phyloP scores from a whole-genome alignment of 768 basidiomycete genomes.

The Leucocoprinus birnbaumii region DNA sequence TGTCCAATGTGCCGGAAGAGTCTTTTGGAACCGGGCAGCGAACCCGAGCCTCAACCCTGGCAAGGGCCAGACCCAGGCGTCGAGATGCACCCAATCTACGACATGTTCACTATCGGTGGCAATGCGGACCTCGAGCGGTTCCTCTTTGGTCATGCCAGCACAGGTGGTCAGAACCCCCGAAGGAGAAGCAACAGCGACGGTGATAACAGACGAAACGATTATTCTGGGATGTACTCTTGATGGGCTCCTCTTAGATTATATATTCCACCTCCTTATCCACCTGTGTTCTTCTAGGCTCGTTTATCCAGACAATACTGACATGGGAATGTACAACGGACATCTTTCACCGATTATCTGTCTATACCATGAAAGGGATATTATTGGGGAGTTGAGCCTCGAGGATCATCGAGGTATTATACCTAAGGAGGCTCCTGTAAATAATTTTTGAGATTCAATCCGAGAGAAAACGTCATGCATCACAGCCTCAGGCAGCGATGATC shows the following conservation, averaged over 20 bases:
- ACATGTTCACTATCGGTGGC: neutral
- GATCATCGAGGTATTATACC: neutral
- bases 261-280: too few relatives aligned
- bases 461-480: neutral
- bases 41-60: neutral
- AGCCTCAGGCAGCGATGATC: neutral
- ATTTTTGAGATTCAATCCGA: constrained; percentile 1
- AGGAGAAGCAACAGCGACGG: neutral
- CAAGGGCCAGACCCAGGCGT: neutral
- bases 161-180: neutral
- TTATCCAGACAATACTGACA: neutral
- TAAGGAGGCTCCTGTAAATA: neutral
- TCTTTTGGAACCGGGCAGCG: constrained; percentile 13
- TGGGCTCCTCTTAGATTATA: constrained; percentile 12
- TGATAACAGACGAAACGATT: constrained; percentile 29
- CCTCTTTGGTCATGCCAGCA: neutral
- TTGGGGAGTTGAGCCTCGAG: neutral
- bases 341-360: neutral
- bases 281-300: neutral
- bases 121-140: neutral
- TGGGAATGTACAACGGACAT: neutral
- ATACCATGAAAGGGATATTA: neutral
- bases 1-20: constrained; percentile 15
- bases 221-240: constrained; percentile 63
- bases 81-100: neutral